Conservation (phyloP, 257 asterid genomes). For the Nemophila menziesii region DNA sequence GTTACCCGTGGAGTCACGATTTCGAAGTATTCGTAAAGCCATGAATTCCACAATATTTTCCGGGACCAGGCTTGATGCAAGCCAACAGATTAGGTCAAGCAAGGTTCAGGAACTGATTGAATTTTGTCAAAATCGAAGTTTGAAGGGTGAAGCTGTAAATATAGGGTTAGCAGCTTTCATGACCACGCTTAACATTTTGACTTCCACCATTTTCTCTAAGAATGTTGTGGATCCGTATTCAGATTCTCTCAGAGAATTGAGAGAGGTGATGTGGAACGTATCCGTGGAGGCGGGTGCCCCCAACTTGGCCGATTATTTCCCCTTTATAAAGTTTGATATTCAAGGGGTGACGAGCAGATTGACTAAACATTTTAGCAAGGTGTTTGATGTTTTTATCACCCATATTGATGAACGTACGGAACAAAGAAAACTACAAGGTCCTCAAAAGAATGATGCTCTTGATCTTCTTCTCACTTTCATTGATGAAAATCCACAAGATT, state of each 20-base stretch:
- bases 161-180: slow-evolving; percentile 18
- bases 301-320: slow-evolving; percentile 51
- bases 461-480: slow-evolving; percentile 17
- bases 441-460: slow-evolving; percentile 19
- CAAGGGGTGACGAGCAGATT: slow-evolving; percentile 43
- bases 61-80: slow-evolving; percentile 47
- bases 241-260: slow-evolving; percentile 48
- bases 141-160: slow-evolving; percentile 24
- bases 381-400: slow-evolving; percentile 23
- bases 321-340: slow-evolving; percentile 38
- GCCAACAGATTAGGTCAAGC: slow-evolving; percentile 22
- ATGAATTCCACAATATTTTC: slow-evolving; percentile 52
- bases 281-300: slow-evolving; percentile 56
- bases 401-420: slow-evolving; percentile 30
- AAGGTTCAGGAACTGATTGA: slow-evolving; percentile 55
- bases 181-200: slow-evolving; percentile 33
- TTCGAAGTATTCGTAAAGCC: slow-evolving; percentile 15
- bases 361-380: slow-evolving; percentile 23
- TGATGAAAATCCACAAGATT: slow-evolving; percentile 40
- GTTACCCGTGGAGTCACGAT: slow-evolving; percentile 13
- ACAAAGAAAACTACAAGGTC: slow-evolving; percentile 2
- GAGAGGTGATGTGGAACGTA: slow-evolving; percentile 35
- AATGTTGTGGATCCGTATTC: slow-evolving; percentile 34
- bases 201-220: slow-evolving; percentile 42
- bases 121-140: slow-evolving; percentile 29